phyloP scores from a whole-genome alignment of 2,329 filamentous ascomycete species.

The Paraconiothyrium sp. region DNA sequence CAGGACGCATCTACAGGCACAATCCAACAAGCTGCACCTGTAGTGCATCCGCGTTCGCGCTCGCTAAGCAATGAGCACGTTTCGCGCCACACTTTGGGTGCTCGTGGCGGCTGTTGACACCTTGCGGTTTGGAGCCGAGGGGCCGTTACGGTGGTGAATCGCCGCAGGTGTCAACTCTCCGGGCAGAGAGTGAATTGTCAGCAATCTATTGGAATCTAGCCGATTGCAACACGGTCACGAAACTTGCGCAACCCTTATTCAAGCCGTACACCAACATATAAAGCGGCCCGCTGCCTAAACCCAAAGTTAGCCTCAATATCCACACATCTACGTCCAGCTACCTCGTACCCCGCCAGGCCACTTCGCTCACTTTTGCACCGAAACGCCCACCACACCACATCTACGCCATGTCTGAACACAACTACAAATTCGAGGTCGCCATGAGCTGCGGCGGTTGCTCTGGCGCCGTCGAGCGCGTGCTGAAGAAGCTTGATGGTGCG shows the following conservation, averaged over 20 bases:
- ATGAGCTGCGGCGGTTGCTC: constrained; percentile 99
- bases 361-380: constrained; percentile 12
- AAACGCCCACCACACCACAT: constrained; percentile 13
- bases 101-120: constrained; percentile 28
- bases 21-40: neutral
- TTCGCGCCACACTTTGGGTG: constrained; percentile 39
- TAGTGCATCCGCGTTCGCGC: neutral
- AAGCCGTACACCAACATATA: constrained; percentile 17
- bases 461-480: constrained; percentile 87
- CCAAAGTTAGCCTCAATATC: constrained; percentile 1
- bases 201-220: constrained; percentile 46
- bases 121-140: constrained; percentile 14
- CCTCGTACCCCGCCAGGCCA: constrained; percentile 20
- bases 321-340: constrained; percentile 10
- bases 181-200: constrained; percentile 38
- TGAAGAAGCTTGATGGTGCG: constrained; percentile 90
- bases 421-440: constrained; percentile 92
- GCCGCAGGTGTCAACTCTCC: constrained; percentile 36
- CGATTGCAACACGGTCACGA: constrained; percentile 43
- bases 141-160: constrained; percentile 32
- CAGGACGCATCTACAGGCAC: neutral
- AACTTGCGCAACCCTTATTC: constrained; percentile 42
- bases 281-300: constrained; percentile 12
- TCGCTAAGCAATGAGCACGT: constrained; percentile 42
- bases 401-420: constrained; percentile 75